Evolutionary conservation across 352 stramenopile genomes (phyloP), one percentile per base, ranked within the genome.

Genomic region (Phytophthora sansomeana): DNA sequence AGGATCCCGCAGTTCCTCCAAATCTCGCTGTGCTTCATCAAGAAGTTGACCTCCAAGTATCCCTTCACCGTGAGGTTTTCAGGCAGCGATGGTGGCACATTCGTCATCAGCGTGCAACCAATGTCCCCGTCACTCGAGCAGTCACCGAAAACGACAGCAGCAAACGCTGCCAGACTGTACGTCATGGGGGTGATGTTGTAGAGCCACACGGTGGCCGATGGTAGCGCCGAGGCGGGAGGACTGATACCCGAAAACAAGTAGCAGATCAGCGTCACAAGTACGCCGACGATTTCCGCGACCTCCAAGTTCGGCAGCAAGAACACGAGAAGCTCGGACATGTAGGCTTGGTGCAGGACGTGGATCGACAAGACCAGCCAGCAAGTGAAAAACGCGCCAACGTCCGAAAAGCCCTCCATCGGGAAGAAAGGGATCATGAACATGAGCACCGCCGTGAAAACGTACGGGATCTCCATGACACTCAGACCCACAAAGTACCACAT

Each of bases 391-490:
- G 46, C 50, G 2, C 7, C n/a, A 8, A 38, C 35, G 4, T 55
- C 67, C 4, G 60, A 71, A 38, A 74, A 74, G 1, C 66, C 66
- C 7, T 66, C 66, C 66, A 66, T 69, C 1, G 53, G 47, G 33
- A 41, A 74, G 43, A 52, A 74, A 1, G 49, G 38, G 1, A 19
- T 39, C 53, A 74, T 47, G 43, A 74, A 62, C 0, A n/a, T n/a
- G n/a, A 74, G 35, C 35, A 67, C 65, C n/a, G n/a, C n/a, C n/a
- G n/a, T n/a, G n/a, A n/a, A 66, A 6, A 77, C 65, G 54, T 98
- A 98, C 72, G 65, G 65, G 11, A 73, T 51, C 43, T 74, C 67
- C 13, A 71, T 57, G 9, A 75, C 49, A 1, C 49, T 60, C 11
- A 57, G 33, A 0, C 19, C 61, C 1, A 74, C 33, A 16, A 69